Percentiles rank a stretch among this genome's conserved stretches.
These are phyloP conservation scores for Ophiocordyceps polyrhachis-furcata DNA, from an alignment of 2,329 filamentous ascomycete species.

Conservation along the genomic window DNA sequence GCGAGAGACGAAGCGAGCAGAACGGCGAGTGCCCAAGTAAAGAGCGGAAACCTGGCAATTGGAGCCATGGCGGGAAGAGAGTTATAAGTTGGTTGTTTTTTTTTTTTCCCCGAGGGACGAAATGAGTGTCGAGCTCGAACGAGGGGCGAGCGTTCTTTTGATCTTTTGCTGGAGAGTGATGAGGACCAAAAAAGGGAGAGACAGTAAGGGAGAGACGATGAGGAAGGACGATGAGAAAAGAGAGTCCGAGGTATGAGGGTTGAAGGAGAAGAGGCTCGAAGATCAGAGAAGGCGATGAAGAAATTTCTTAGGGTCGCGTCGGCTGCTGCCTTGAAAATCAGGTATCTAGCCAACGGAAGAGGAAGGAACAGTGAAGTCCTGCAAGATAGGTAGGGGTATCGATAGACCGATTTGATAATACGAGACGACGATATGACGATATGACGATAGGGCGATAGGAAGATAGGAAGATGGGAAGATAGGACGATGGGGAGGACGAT, in stretches of 20 bases:
- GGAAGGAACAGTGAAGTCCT: neutral
- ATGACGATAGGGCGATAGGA: too few species aligned
- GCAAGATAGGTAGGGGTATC: too few species aligned
- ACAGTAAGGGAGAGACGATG: too few species aligned
- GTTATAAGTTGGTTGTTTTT: too few species aligned
- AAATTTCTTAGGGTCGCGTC: neutral
- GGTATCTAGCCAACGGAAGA: neutral
- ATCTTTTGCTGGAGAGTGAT: too few species aligned
- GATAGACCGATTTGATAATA: neutral
- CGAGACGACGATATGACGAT: too few species aligned
- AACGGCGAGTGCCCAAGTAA: neutral
- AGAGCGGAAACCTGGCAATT: neutral
- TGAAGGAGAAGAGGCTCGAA: neutral
- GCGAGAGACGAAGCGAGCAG: neutral
- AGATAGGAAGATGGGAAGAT: too few species aligned
- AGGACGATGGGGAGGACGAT: too few species aligned
- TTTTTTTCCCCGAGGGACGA: neutral
- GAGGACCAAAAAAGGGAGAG: too few species aligned
- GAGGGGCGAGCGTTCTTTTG: too few species aligned
- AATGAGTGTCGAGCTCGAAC: too few species aligned
- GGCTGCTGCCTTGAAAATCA: neutral
- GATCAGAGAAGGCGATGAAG: neutral
- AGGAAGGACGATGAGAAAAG: too few species aligned
- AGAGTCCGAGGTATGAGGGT: neutral
- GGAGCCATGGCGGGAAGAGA: neutral